Percentiles rank a stretch among this genome's conserved stretches.
Evolutionary conservation across 179 eudicot genomes (phyloP).

Genomic region (Beta lomatogona): DNA sequence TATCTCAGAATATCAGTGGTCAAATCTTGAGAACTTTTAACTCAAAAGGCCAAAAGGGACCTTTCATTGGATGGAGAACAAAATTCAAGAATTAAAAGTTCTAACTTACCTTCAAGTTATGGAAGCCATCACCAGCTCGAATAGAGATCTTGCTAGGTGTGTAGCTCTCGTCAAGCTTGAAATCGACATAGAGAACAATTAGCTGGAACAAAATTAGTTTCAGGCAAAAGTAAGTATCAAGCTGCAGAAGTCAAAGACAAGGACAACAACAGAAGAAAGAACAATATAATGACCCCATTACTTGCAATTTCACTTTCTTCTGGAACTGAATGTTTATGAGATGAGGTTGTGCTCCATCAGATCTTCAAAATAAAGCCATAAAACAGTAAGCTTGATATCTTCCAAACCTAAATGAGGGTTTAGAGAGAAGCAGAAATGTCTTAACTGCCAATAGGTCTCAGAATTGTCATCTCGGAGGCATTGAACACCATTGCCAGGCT

Average conservation of each 20-base stretch:
- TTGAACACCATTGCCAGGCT: constrained; percentile 87
- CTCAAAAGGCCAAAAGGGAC: neutral
- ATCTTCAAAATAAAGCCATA: constrained; percentile 42
- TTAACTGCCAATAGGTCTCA: constrained; percentile 91
- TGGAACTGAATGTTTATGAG: constrained; percentile 93
- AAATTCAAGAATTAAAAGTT: neutral
- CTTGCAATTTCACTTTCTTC: constrained; percentile 88
- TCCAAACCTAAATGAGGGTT: neutral
- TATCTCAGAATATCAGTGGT: neutral
- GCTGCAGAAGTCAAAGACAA: neutral
- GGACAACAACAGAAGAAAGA: neutral
- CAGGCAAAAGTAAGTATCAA: constrained; percentile 14
- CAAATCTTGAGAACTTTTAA: neutral
- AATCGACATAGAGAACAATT: constrained; percentile 82
- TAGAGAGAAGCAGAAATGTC: neutral
- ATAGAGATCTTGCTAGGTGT: constrained; percentile 90
- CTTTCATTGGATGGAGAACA: neutral
- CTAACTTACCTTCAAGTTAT: constrained; percentile 74
- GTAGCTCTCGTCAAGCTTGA: constrained; percentile 97
- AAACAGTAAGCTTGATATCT: neutral
- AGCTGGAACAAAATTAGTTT: constrained; percentile 42
- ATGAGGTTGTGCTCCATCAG: constrained; percentile 97
- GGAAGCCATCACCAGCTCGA: constrained; percentile 93
- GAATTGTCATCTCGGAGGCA: constrained; percentile 75
- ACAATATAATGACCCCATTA: constrained; percentile 23